Conservation (phyloP, 2,329 filamentous ascomycete species). For the Dryadomyces sulphureus region DNA sequence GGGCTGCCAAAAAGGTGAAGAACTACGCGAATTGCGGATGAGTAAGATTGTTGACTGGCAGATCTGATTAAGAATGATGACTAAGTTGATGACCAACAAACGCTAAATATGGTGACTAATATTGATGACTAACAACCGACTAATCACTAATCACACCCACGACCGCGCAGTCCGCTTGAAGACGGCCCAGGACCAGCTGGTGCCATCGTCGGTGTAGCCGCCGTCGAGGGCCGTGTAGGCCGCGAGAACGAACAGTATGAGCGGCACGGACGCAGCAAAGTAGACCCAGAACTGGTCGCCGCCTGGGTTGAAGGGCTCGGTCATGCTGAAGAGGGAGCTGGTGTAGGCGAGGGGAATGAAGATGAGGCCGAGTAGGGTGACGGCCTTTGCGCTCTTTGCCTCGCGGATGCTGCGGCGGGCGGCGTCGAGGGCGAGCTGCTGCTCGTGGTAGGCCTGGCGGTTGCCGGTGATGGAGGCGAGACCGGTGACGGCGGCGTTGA, state of each 20-base stretch:
- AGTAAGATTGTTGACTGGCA: no score
- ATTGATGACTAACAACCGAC: no score
- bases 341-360: conserved; percentile 14
- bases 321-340: conserved; percentile 13
- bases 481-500: conserved; percentile 13
- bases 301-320: conserved; percentile 11
- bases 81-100: no score
- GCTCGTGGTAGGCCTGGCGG: conserved; percentile 12
- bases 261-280: conserved; percentile 10
- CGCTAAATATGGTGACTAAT: no score
- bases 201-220: conserved; percentile 13
- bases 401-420: conserved; percentile 12
- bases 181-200: conserved; percentile 10
- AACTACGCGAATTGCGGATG: no score
- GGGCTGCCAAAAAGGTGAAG: no score
- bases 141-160: no score
- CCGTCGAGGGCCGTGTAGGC: conserved; percentile 12
- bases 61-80: no score
- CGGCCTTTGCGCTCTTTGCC: conserved; percentile 13
- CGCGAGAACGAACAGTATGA: conserved; percentile 10
- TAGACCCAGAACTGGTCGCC: conserved; percentile 11
- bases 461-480: conserved; percentile 14
- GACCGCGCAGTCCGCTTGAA: conserved; percentile 2
- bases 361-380: conserved; percentile 13
- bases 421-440: conserved; percentile 10